These are phyloP conservation scores for Pythium apleroticum DNA, from an alignment of 352 stramenopile genomes.

Conservation along the genomic window DNA sequence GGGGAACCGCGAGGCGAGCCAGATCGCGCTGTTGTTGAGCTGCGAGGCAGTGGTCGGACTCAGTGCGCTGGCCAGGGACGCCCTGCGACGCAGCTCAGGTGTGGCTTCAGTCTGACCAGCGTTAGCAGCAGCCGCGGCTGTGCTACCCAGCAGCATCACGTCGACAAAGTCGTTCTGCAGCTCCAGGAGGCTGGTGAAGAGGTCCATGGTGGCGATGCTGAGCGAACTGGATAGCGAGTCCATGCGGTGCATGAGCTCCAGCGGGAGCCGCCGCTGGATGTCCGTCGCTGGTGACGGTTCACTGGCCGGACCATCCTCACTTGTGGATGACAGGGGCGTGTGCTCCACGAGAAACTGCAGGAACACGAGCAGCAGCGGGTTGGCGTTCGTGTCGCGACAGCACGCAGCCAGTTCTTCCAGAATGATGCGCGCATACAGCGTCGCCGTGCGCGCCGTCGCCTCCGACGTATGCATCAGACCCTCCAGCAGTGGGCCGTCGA, in stretches of 20 bases:
- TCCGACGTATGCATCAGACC: slow-evolving; percentile 73
- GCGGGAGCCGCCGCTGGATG: slow-evolving; percentile 46
- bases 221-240: slow-evolving; percentile 77
- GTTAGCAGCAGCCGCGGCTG: background rate
- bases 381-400: slow-evolving; percentile 61
- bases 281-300: background rate
- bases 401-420: slow-evolving; percentile 80
- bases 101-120: background rate
- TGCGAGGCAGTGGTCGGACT: slow-evolving; percentile 21
- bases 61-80: slow-evolving; percentile 10
- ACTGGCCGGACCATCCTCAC: background rate
- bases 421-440: slow-evolving; percentile 76
- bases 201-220: slow-evolving; percentile 80
- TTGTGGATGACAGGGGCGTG: background rate
- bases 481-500: slow-evolving; percentile 66
- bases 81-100: background rate
- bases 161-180: slow-evolving; percentile 69
- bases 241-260: slow-evolving; percentile 75
- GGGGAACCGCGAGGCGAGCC: slow-evolving; percentile 81
- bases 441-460: slow-evolving; percentile 55
- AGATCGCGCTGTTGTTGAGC: slow-evolving; percentile 42
- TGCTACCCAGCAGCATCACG: slow-evolving; percentile 42
- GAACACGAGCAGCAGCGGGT: slow-evolving; percentile 76
- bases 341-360: slow-evolving; percentile 76
- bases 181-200: slow-evolving; percentile 75